phyloP scores from a whole-genome alignment of 805 yeast species.

The Candida ficus region DNA sequence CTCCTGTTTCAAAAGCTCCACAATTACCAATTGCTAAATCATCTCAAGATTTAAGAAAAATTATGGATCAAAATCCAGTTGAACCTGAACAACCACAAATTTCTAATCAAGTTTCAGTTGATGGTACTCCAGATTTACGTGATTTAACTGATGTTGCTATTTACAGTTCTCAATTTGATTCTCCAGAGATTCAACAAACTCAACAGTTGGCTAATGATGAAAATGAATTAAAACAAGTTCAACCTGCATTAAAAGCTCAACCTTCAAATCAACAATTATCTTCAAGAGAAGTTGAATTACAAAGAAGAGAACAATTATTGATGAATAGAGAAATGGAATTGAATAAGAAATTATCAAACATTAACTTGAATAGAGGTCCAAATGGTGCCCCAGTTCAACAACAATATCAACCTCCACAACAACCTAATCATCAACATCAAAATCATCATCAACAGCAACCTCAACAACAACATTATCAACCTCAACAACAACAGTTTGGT shows the following conservation, averaged over 20 bases:
- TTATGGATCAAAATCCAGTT: neutral
- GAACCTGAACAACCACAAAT: slow-evolving; percentile 1
- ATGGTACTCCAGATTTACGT: slow-evolving; percentile 27
- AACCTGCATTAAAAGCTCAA: neutral
- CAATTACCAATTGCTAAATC: slow-evolving; percentile 1
- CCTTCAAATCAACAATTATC: slow-evolving; percentile 11
- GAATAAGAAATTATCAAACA: slow-evolving; percentile 19
- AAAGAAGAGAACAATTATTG: slow-evolving; percentile 22
- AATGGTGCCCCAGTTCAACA: slow-evolving; percentile 8
- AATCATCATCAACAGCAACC: neutral
- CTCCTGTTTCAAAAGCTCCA: slow-evolving; percentile 1
- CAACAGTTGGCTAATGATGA: neutral
- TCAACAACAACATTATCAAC: slow-evolving; percentile 3
- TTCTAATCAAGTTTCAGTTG: slow-evolving; percentile 6
- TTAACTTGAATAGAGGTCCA: slow-evolving; percentile 9
- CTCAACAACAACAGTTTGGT: slow-evolving; percentile 4
- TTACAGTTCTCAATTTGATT: slow-evolving; percentile 18
- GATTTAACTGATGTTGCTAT: slow-evolving; percentile 24
- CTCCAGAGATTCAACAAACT: slow-evolving; percentile 9
- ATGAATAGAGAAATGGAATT: slow-evolving; percentile 22
- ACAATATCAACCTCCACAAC: slow-evolving; percentile 6
- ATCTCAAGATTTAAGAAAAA: slow-evolving; percentile 8
- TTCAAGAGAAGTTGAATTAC: slow-evolving; percentile 23
- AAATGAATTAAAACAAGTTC: slow-evolving; percentile 14
- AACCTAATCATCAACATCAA: slow-evolving; percentile 6